Evolutionary conservation across 768 basidiomycete genomes (phyloP).

Genomic region (Naganishia kalamii): DNA sequence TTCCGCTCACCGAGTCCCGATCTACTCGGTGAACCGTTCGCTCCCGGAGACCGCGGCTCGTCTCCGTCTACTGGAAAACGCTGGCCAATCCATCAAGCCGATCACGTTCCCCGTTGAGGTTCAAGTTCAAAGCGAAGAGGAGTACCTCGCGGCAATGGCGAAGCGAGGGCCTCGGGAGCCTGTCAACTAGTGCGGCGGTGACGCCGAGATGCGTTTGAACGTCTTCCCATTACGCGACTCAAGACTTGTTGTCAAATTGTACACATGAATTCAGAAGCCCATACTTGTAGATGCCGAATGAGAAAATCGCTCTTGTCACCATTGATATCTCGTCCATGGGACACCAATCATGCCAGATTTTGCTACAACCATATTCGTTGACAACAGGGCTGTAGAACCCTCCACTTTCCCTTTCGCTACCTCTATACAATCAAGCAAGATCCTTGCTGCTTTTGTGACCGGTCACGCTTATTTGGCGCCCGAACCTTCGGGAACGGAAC

Average conservation of each 20-base stretch:
- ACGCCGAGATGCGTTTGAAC: neutral
- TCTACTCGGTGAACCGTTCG: constrained; percentile 54
- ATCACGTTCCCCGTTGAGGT: constrained; percentile 50
- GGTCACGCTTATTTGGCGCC: neutral
- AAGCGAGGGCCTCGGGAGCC: constrained; percentile 22
- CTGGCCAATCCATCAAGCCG: constrained; percentile 49
- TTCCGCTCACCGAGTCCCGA: constrained; percentile 53
- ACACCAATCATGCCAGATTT: neutral
- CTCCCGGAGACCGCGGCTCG: constrained; percentile 51
- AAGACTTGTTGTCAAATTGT: too few species aligned
- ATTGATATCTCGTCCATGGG: too few species aligned
- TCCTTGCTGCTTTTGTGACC: neutral
- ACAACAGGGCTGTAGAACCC: neutral
- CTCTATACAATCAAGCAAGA: neutral
- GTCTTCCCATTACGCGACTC: too few species aligned
- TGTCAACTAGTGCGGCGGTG: neutral
- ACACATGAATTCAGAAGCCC: too few species aligned
- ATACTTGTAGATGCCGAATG: too few species aligned
- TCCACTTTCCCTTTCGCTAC: neutral
- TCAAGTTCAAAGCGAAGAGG: constrained; percentile 44
- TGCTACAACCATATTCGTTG: neutral
- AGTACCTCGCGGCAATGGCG: constrained; percentile 38
- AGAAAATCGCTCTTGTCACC: too few species aligned
- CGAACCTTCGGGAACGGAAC: constrained; percentile 7
- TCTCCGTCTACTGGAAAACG: constrained; percentile 48